These are phyloP conservation scores for Colletotrichum paranaense DNA, from an alignment of 2,329 filamentous ascomycete genomes.

Conservation along the genomic window DNA sequence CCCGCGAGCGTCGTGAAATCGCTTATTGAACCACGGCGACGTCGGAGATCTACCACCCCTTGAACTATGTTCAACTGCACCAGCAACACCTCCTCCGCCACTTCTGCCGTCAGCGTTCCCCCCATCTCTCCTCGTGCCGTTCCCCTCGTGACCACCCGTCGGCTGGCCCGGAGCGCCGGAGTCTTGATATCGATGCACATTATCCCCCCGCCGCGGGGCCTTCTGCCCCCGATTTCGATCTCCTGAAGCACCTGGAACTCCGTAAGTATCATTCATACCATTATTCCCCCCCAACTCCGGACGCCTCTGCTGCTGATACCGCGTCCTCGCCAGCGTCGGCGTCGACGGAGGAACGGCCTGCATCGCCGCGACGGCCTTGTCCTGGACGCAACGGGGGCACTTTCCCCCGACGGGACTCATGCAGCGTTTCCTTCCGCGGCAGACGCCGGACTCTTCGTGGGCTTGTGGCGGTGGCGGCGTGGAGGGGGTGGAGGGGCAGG, in stretches of 20 bases:
- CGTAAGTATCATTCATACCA: not conserved
- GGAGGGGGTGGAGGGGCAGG: not conserved
- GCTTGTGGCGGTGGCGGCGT: not conserved
- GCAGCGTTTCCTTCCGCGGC: not conserved
- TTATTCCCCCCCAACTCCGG: not conserved
- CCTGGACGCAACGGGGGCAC: conserved; percentile 17
- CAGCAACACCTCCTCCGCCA: not conserved
- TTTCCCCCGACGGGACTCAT: not conserved
- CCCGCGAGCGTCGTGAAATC: not conserved
- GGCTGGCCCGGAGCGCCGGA: not conserved
- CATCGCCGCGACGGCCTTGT: conserved; percentile 1
- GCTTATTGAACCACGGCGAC: not conserved
- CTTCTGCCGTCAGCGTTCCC: not conserved
- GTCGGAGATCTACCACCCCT: not conserved
- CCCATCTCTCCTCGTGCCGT: not conserved
- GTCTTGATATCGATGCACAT: not conserved
- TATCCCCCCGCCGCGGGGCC: no score
- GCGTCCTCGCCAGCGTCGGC: not conserved
- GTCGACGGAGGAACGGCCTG: not conserved
- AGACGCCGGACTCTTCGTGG: not conserved
- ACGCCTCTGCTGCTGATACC: no score
- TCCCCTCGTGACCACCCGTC: not conserved
- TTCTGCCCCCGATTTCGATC: not conserved
- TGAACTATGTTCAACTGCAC: not conserved
- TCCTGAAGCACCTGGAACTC: not conserved